These are phyloP conservation scores for Xylaria flabelliformis DNA, from an alignment of 495 filamentous ascomycete genomes.

Conservation along the genomic window DNA sequence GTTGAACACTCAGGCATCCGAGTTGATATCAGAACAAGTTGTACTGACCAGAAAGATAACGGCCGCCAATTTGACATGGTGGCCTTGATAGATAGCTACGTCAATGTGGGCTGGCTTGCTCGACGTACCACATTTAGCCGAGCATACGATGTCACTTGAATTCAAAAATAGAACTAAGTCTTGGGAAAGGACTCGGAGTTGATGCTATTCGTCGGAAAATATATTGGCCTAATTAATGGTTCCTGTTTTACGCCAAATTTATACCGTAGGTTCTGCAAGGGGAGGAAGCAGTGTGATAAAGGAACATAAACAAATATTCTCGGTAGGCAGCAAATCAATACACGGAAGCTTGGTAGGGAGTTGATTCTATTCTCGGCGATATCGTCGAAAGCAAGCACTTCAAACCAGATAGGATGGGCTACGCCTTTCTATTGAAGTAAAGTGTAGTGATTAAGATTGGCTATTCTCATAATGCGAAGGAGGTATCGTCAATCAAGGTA, in stretches of 20 bases:
- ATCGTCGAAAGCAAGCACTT: no score
- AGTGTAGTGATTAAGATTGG: not conserved
- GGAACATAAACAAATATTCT: not conserved
- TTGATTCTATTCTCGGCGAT: no score
- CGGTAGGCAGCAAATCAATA: not conserved
- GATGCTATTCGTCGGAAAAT: conserved; percentile 18
- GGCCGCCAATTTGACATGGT: conserved; percentile 20
- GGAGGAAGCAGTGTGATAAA: not conserved
- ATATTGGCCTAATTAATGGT: conserved; percentile 16
- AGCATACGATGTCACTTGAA: not conserved
- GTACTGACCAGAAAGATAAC: conserved; percentile 28
- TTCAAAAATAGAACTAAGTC: conserved; percentile 13
- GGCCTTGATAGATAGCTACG: not conserved
- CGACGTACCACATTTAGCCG: conserved; percentile 29
- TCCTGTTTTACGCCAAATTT: not conserved
- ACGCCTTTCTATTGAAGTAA: not conserved
- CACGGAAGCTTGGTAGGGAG: not conserved
- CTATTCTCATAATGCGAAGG: no score
- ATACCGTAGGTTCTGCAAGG: not conserved
- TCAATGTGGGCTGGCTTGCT: not conserved
- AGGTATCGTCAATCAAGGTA: not conserved
- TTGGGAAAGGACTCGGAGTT: not conserved
- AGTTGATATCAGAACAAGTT: conserved; percentile 34
- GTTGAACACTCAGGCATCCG: not conserved
- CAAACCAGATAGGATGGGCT: not conserved